Evolutionary conservation across 148 eudicot genomes (phyloP), one percentile per base, ranked within the genome.

Genomic region (Rhododendron mucronatum): DNA sequence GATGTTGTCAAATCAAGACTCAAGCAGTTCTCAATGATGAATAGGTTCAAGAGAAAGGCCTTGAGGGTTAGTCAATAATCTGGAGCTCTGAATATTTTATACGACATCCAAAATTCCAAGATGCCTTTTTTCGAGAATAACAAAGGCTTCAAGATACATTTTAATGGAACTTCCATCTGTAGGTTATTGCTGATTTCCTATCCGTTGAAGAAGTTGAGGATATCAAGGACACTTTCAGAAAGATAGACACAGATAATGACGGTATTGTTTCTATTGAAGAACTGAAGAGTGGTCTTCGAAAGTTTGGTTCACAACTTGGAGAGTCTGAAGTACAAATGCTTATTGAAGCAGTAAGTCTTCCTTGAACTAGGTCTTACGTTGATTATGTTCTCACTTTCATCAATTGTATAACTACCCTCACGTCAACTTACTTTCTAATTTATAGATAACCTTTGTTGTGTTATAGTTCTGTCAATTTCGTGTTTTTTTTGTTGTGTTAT

Each of bases 21-120:
- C 37, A 94, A 95, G 91, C 98, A 95, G 87, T 94, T 95, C 90
- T 94, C 97, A 59, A 86, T 95, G 93, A 95, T 95, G 98, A 95
- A 95, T 88, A 92, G 96, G 89, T 94, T 95, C 91, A 95, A 95
- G 93, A 92, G 97, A 86, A 95, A 94, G 88, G 97, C 98, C 87
- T 85, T 95, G 85, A 91, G 96, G 97, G 98, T 95, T 82, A 53
- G 93, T 92, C 89, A 20, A 65, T 86, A 73, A 35, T 53, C 33
- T 48, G 73, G 44, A 63, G 15, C 21, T 5, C 63, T 85, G 15
- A 28, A 65, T 48, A 30, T 44, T 50, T 48, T 86, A 33, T 41
- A 35, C 84, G 85, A 81, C 61, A 51, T 59, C 39, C n/a, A 82
- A 50, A 82, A 35, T 53, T 82, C 55, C 18, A 65, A 78, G 39